Base-by-base conservation (phyloP, 345 rosid genomes). In the Mercurialis annua region DNA sequence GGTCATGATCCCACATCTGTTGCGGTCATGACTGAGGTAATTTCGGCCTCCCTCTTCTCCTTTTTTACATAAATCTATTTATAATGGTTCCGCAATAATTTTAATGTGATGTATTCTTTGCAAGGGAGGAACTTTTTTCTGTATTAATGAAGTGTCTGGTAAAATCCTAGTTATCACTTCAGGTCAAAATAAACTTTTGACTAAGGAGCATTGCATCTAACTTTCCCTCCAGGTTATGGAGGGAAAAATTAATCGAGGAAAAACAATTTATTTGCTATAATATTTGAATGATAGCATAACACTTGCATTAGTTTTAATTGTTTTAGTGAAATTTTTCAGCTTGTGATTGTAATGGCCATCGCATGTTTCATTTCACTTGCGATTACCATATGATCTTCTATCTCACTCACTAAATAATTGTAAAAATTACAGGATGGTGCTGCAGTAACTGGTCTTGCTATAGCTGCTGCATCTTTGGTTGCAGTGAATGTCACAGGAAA, bases 1-100 rank as follows among this genome's bases (percentile, higher is more conserved):
- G 98, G 98, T 62, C 98, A 93, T 87, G 98, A 93, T 82, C 98
- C 98, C 51, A 93, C 98, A 36, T 84, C 98, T 47, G 98, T 93
- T 82, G 98, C 98, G 49, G 98, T 93, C 73, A 93, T 93, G 98
- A 91, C 97, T 34, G 97, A 91, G 95, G 98, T 90, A 76, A 63
- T 43, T 40, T n/a, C 36, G 33, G 62, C 33, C 55, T 43, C 40
- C 56, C 53, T 43, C 56, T 38, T 36, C 36, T 42, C 62, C 5
- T 23, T 59, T 63, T 17, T 31, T 62, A 46, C 0, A 16, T 60
- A 20, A 29, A 12, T 46, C 3, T 30, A 43, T 27, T 52, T 7
- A 51, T 33, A 50, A 50, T 16, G 15, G 55, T 31, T 8, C 18
- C 48, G 17, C 10, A 29, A 43, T 11, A 24, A 48, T 64, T 48